phyloP scores from a whole-genome alignment of 768 basidiomycete genomes.

The Hericium rajendrae region DNA sequence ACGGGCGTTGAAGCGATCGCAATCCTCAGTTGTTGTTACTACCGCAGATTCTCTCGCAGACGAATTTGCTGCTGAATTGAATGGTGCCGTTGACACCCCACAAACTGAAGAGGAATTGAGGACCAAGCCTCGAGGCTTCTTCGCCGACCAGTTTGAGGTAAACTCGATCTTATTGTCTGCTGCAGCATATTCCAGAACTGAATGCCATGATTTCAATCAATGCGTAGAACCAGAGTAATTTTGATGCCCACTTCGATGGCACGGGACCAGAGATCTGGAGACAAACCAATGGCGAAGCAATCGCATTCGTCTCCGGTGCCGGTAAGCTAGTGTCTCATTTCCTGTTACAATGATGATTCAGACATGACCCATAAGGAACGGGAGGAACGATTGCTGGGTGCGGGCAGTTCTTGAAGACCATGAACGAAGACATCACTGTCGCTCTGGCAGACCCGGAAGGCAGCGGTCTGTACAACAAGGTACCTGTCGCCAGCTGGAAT shows the following conservation, averaged over 20 bases:
- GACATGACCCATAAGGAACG: constrained; percentile 46
- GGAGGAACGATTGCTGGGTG: constrained; percentile 91
- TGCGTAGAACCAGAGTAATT: constrained; percentile 76
- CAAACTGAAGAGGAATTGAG: constrained; percentile 29
- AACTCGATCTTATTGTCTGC: neutral
- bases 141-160: constrained; percentile 94
- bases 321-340: constrained; percentile 31
- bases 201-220: no score
- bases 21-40: constrained; percentile 44
- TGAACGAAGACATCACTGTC: constrained; percentile 55
- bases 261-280: constrained; percentile 95
- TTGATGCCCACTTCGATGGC: constrained; percentile 76
- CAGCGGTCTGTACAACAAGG: constrained; percentile 93
- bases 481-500: constrained; percentile 15
- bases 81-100: constrained; percentile 17
- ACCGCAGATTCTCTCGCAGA: constrained; percentile 29
- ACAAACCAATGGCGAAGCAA: constrained; percentile 74
- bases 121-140: constrained; percentile 68
- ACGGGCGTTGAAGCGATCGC: constrained; percentile 24
- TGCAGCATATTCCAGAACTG: no score
- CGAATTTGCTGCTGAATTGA: constrained; percentile 19
- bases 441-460: constrained; percentile 89
- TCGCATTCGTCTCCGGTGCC: constrained; percentile 87
- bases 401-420: constrained; percentile 71
- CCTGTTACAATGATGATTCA: neutral